A percentile compares a stretch with the other conserved stretches of the same genome.
Evolutionary conservation across 495 filamentous ascomycete genomes (phyloP).

Genomic region (Aspergillus incahuasiensis): DNA sequence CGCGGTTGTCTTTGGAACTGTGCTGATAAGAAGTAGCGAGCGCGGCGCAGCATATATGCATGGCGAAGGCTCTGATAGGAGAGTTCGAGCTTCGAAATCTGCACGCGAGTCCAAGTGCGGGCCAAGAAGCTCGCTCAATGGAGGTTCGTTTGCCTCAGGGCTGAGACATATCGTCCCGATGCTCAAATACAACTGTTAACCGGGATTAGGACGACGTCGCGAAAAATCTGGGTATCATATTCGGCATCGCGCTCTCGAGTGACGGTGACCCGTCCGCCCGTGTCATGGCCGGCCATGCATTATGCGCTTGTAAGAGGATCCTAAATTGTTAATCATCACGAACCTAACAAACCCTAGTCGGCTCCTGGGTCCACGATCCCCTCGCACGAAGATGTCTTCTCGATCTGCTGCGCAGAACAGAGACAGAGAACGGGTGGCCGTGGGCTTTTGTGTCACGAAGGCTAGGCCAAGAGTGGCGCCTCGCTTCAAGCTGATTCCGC

Average conservation of each 20-base stretch:
- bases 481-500: conserved; percentile 9
- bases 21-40: conserved; percentile 22
- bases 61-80: conserved; percentile 35
- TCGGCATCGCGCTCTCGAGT: conserved; percentile 36
- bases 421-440: conserved; percentile 25
- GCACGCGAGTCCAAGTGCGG: not conserved
- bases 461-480: conserved; percentile 18
- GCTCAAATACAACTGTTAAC: too few species aligned
- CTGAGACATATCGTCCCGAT: too few species aligned
- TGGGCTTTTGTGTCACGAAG: conserved; percentile 21
- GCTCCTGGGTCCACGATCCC: conserved; percentile 30
- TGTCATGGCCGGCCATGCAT: conserved; percentile 38
- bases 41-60: conserved; percentile 37
- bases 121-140: conserved; percentile 7
- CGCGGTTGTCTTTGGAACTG: not conserved
- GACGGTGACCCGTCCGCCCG: conserved; percentile 37
- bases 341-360: conserved; percentile 19
- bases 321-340: not conserved
- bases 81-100: conserved; percentile 14
- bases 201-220: conserved; percentile 23
- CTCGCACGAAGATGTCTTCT: conserved; percentile 20
- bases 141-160: conserved; percentile 22
- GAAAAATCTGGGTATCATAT: conserved; percentile 32
- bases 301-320: conserved; percentile 31
- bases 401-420: conserved; percentile 21